Base-by-base conservation (phyloP, 371 early-diverging fungal species). In the Zychaea mexicana region DNA sequence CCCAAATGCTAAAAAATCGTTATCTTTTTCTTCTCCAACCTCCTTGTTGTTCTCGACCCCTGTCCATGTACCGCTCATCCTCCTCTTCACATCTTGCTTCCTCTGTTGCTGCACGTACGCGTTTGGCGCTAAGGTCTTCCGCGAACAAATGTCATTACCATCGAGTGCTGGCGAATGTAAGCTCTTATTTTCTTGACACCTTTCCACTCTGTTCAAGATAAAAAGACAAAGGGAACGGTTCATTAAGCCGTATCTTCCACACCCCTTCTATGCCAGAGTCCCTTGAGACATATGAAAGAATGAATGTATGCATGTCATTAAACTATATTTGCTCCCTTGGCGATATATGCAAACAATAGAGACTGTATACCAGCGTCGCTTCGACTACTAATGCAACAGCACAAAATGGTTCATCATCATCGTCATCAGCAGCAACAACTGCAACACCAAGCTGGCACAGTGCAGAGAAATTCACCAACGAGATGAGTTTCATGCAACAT, bases 401-500 rank as follows among this genome's bases (percentile, higher is more conserved):
- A 9, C 38, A 36, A 7, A 46, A 46, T 46, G 46, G 9, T 17
- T 0, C 46, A 36, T 27, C 56, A 19, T 39, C 54, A n/a, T n/a
- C n/a, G n/a, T 31, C 36, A 36, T 10, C 36, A 36, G 0, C 1
- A 36, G 2, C 36, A 12, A 42, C 42, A 42, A 12, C 42, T 17
- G 15, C 7, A 42, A 42, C 15, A 42, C 27, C 47, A 22, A 56
- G 56, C 27, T 66, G 66, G 66, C 28, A 42, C 27, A 33, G 61
- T 56, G 38, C 60, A n/a, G 75, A 74, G 49, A 66, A 66, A 33
- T 77, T 72, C 27, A 74, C 65, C 5, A 54, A 38, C 21, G 65
- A 74, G 3, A 53, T 77, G 67, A 76, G 78, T 26, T 83, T 85
- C 57, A 78, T 83, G 58, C 80, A 84, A 39, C 59, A 58, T 27